Evolutionary conservation across 2,329 filamentous ascomycete species (phyloP).

Genomic region (Clonostachys chloroleuca): DNA sequence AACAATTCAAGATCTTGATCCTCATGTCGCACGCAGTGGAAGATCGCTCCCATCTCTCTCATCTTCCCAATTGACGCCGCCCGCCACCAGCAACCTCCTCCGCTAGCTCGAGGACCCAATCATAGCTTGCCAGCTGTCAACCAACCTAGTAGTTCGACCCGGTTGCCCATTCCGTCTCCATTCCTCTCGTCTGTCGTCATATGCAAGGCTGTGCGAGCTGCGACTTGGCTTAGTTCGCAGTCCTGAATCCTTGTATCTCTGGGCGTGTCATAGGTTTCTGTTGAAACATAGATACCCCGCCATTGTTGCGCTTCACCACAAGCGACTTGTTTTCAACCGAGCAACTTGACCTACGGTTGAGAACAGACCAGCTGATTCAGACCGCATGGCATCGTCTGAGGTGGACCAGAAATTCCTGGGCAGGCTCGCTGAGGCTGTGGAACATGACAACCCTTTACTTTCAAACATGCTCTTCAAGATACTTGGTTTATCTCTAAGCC

Average conservation of each 20-base stretch:
- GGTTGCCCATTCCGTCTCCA: background rate
- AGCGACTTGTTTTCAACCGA: background rate
- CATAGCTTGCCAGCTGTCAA: constrained; percentile 26
- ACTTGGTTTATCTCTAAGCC: constrained; percentile 82
- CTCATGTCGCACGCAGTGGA: background rate
- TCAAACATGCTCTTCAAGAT: constrained; percentile 85
- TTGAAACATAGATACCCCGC: background rate
- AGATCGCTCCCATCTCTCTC: background rate
- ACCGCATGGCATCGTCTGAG: constrained; percentile 86
- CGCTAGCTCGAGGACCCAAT: constrained; percentile 15
- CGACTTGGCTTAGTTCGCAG: too few species aligned
- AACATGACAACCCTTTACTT: constrained; percentile 72
- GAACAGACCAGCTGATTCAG: background rate
- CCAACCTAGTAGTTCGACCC: background rate
- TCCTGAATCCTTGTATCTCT: background rate
- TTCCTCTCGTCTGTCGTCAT: background rate
- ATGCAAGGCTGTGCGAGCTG: constrained; percentile 1
- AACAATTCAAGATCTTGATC: too few species aligned
- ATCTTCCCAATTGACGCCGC: background rate
- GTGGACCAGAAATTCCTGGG: constrained; percentile 97
- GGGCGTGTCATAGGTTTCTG: too few species aligned
- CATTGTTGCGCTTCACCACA: background rate
- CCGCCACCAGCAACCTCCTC: background rate
- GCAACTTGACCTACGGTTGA: background rate
- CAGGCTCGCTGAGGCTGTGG: constrained; percentile 77